Percentiles rank a stretch among this genome's conserved stretches.
These are phyloP conservation scores for Vigna hirtella DNA, from an alignment of 306 rosid genomes.

Conservation along the genomic window DNA sequence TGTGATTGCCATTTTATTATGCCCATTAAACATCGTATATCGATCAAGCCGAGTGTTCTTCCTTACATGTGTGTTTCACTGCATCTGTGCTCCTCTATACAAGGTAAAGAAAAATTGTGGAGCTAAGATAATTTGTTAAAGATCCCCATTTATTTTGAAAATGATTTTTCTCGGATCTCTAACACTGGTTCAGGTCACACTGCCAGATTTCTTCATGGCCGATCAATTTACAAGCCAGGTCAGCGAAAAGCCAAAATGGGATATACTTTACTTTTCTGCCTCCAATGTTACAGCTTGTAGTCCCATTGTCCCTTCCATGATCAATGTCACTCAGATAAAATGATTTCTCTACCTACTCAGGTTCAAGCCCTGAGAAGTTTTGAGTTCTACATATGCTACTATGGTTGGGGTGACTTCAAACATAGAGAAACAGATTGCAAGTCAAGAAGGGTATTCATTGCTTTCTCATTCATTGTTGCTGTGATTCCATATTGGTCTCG, in stretches of 20 bases:
- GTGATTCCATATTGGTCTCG: constrained; percentile 67
- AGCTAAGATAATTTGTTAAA: not conserved
- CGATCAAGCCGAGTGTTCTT: constrained; percentile 71
- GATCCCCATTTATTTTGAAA: not conserved
- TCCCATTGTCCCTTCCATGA: not conserved
- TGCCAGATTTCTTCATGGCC: constrained; percentile 79
- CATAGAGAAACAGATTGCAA: constrained; percentile 53
- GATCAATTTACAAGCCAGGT: constrained; percentile 87
- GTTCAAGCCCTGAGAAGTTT: constrained; percentile 76
- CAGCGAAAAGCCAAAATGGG: not conserved
- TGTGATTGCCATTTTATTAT: constrained; percentile 49
- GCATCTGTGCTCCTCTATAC: constrained; percentile 68
- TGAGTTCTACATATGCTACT: constrained; percentile 76
- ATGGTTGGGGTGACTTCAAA: constrained; percentile 71
- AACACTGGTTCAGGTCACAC: constrained; percentile 58
- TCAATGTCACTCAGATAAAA: not conserved
- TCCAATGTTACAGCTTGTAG: not conserved
- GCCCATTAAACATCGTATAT: constrained; percentile 68
- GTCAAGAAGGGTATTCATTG: constrained; percentile 37
- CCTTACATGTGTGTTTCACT: constrained; percentile 58
- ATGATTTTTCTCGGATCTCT: not conserved
- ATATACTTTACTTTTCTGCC: not conserved
- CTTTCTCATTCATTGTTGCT: constrained; percentile 61
- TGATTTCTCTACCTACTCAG: constrained; percentile 37
- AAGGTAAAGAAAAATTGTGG: constrained; percentile 48